Evolutionary conservation across 2,329 filamentous ascomycete species (phyloP).

Genomic region (Periconia sp.): DNA sequence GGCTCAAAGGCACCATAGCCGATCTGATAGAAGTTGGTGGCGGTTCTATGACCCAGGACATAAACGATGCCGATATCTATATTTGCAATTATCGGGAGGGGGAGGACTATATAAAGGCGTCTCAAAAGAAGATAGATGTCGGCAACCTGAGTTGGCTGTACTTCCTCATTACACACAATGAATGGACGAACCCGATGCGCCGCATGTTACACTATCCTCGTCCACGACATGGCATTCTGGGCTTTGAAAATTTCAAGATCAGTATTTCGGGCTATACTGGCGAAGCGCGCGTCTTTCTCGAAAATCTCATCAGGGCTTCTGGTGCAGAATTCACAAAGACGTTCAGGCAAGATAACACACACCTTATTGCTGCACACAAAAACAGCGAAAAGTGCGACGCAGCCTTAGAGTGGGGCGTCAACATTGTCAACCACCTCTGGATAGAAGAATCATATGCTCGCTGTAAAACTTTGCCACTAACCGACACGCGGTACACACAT

Average conservation of each 20-base stretch:
- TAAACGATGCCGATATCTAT: conserved; percentile 76
- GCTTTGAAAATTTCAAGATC: conserved; percentile 75
- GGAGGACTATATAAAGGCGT: conserved; percentile 73
- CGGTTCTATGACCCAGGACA: conserved; percentile 65
- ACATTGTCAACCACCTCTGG: conserved; percentile 94
- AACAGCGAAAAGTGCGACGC: conserved; percentile 92
- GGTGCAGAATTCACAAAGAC: conserved; percentile 93
- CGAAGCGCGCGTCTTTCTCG: conserved; percentile 88
- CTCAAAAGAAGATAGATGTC: conserved; percentile 76
- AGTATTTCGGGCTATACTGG: conserved; percentile 96
- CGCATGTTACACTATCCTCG: conserved; percentile 89
- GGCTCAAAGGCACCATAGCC: conserved; percentile 67
- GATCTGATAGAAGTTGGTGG: conserved; percentile 72
- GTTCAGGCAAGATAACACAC: conserved; percentile 92
- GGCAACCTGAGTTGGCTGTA: conserved; percentile 95
- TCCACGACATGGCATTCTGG: conserved; percentile 73
- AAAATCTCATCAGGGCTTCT: conserved; percentile 82
- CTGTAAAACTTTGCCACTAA: conserved; percentile 73
- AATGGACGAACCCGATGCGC: conserved; percentile 82
- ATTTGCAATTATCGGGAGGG: conserved; percentile 88
- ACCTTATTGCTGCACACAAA: conserved; percentile 87
- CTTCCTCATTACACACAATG: conserved; percentile 82
- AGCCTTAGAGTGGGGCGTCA: conserved; percentile 86
- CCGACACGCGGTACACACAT: conserved; percentile 75
- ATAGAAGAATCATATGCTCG: conserved; percentile 95